These are phyloP conservation scores for Aspergillus nomiae DNA, from an alignment of 2,329 filamentous ascomycete genomes.

Conservation along the genomic window DNA sequence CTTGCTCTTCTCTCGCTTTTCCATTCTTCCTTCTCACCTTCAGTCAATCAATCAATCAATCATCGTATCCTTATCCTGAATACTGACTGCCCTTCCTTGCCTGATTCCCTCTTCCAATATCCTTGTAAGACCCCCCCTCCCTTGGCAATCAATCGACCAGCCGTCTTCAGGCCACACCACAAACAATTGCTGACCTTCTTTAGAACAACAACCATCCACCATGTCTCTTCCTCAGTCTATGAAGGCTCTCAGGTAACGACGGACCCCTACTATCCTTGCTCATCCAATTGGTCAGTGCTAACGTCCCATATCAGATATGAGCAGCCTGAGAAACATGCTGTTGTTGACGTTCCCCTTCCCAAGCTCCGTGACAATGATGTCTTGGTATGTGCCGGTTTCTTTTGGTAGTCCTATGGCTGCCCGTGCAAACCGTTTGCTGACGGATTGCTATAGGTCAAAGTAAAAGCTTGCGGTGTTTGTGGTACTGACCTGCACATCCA, in stretches of 20 bases:
- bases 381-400: conserved; percentile 41
- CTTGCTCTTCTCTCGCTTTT: conserved; percentile 6
- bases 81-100: background rate
- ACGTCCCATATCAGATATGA: conserved; percentile 51
- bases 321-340: conserved; percentile 62
- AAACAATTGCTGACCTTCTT: background rate
- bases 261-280: conserved; percentile 11
- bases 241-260: conserved; percentile 61
- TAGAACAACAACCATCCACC: conserved; percentile 19
- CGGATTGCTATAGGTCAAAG: conserved; percentile 55
- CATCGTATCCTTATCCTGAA: background rate
- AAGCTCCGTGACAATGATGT: conserved; percentile 62
- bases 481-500: conserved; percentile 59
- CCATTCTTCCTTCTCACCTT: conserved; percentile 5
- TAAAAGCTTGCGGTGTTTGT: conserved; percentile 68
- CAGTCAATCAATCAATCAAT: background rate
- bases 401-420: background rate
- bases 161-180: background rate
- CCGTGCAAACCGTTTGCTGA: background rate
- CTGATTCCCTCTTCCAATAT: background rate
- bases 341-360: conserved; percentile 65
- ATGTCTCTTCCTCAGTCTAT: conserved; percentile 56
- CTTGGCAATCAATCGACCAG: background rate
- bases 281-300: background rate
- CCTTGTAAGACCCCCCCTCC: background rate